A percentile compares a stretch with the other conserved stretches of the same genome.
Evolutionary conservation across 2,329 filamentous ascomycete genomes (phyloP).

Genomic region (Nemania abortiva): DNA sequence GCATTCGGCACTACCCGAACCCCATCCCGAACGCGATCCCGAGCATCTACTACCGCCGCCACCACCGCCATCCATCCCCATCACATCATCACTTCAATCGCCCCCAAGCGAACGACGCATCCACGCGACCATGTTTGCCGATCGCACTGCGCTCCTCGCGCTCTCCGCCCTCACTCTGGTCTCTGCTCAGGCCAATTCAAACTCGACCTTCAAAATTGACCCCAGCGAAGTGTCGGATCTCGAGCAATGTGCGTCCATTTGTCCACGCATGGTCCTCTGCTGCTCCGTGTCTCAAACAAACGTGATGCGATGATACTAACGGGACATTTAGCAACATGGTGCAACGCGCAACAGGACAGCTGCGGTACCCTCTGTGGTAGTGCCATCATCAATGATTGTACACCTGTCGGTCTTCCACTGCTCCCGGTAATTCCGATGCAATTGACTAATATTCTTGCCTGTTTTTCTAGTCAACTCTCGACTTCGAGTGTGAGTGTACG

Average conservation of each 20-base stretch:
- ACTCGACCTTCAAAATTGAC: constrained; percentile 61
- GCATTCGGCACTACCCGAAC: constrained; percentile 23
- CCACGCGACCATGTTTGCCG: constrained; percentile 47
- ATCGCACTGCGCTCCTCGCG: constrained; percentile 56
- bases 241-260: constrained; percentile 55
- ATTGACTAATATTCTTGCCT: constrained; percentile 18
- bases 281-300: constrained; percentile 10
- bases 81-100: neutral
- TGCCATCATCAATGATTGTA: constrained; percentile 59
- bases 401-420: constrained; percentile 55
- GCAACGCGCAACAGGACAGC: constrained; percentile 63
- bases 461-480: constrained; percentile 51
- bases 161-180: constrained; percentile 59
- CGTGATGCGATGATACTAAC: constrained; percentile 38
- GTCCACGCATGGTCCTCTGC: neutral
- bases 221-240: constrained; percentile 47
- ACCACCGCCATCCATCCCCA: neutral
- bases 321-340: constrained; percentile 59
- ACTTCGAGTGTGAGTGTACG: constrained; percentile 63
- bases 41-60: neutral
- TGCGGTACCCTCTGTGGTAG: constrained; percentile 63
- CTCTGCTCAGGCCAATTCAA: constrained; percentile 56
- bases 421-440: neutral
- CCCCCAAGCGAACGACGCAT: neutral
- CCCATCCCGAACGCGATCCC: neutral